Evolutionary conservation across 345 rosid genomes (phyloP).

Genomic region (Noccaea caerulescens): DNA sequence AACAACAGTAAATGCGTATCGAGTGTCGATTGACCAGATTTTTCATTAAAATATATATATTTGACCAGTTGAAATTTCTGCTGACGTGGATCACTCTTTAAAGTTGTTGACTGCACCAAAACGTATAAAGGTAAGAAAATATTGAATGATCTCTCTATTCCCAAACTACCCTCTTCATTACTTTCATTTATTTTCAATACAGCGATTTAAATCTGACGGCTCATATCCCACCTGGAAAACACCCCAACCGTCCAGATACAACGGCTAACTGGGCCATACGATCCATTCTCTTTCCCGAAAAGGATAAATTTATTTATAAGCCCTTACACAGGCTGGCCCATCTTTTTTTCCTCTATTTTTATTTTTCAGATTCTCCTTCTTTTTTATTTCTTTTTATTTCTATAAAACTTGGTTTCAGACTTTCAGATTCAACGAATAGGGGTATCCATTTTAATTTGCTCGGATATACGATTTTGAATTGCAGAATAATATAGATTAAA

Average conservation of each 20-base stretch:
- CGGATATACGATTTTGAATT: too few species aligned
- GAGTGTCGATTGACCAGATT: background rate
- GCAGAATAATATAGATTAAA: too few species aligned
- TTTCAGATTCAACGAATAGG: background rate
- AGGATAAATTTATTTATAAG: background rate
- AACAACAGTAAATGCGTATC: too few species aligned
- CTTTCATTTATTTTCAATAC: background rate
- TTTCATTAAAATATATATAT: too few species aligned
- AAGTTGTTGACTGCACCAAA: constrained; percentile 31
- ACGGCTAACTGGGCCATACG: background rate
- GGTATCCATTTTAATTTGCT: too few species aligned
- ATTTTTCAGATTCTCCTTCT: background rate
- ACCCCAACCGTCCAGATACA: constrained; percentile 44
- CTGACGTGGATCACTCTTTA: background rate
- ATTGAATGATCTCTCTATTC: background rate
- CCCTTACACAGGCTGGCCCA: constrained; percentile 6
- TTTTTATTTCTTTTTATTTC: background rate
- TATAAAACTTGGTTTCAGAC: background rate
- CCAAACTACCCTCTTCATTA: constrained; percentile 24
- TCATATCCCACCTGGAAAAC: background rate
- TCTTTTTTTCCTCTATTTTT: background rate
- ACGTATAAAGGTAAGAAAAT: background rate
- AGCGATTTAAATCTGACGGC: constrained; percentile 40
- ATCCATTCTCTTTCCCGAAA: constrained; percentile 9
- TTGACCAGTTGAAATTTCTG: constrained; percentile 3